Base-by-base conservation (phyloP, 2,329 filamentous ascomycete species). In the Aspergillus aculeatus region DNA sequence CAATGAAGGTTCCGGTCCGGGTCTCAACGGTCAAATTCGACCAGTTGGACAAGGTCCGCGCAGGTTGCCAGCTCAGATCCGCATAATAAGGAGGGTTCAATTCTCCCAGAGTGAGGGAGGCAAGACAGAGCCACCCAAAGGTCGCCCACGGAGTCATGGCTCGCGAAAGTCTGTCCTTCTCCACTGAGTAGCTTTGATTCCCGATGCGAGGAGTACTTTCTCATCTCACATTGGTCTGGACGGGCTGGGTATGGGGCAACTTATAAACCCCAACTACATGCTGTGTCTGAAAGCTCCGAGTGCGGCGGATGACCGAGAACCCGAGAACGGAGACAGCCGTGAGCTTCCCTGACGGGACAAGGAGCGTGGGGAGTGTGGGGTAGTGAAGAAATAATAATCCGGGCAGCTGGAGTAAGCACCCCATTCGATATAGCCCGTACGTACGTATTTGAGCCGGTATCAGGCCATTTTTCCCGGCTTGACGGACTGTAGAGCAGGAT, bases 1-100 rank as follows among this genome's bases (percentile, higher is more conserved):
- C 75, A 26, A 69, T 69, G 21, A 74, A 68, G 7, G 62, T 66
- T 26, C 67, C 68, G 0, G 52, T 54, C 21, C 47, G 52, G 21
- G 52, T 54, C 38, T 54, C 52, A 16, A 54, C 52, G 24, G 62
- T 67, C 49, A 66, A 31, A 50, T 65, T 65, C 2, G 61, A 52
- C 64, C 62, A 66, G 48, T 65, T 62, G 1, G 61, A 66, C 19
- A 65, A 44, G 2, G 57, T 60, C 16, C 62, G 61, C 10, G 61
- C 54, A 3, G 56, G 12, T 21, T 66, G 48, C 64, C 64, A 66
- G 48, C 55, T 63, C 23, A 66, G 29, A 23, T 66, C 59, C 12
- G 59, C 61, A 57, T 62, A 63, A 52, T 66, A 66, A 10, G 64
- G 64, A 29, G 56, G 48, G 16, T 57, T 24, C 41, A 35, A 12